These are phyloP conservation scores for Aleurites moluccanus DNA, from an alignment of 441 rosid species.

Conservation along the genomic window DNA sequence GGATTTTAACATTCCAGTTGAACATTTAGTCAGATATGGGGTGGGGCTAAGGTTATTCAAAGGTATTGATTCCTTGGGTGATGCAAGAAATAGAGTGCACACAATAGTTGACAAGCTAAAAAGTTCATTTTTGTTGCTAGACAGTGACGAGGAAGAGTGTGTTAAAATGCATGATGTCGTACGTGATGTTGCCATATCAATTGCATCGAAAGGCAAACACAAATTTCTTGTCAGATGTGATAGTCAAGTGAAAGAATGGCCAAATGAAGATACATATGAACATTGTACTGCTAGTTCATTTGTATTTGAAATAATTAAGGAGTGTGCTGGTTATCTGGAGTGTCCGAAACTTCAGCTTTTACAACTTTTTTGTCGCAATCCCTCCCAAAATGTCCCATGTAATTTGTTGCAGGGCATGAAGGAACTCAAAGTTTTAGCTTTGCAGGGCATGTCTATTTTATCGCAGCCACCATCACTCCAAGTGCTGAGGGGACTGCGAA, in stretches of 20 bases:
- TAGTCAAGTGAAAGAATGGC: neutral
- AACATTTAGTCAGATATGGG: constrained; percentile 5
- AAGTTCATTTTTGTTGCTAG: neutral
- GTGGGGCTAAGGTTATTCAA: constrained; percentile 1
- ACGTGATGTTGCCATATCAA: neutral
- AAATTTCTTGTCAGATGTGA: neutral
- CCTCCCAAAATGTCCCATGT: neutral
- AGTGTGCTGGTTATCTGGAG: neutral
- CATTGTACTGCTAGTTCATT: neutral
- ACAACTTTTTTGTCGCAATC: neutral
- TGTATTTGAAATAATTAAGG: neutral
- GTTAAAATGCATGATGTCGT: constrained; percentile 18
- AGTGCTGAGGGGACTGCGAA: neutral
- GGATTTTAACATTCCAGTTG: neutral
- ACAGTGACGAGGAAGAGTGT: neutral
- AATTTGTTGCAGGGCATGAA: neutral
- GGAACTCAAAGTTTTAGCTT: constrained; percentile 1
- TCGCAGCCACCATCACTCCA: neutral
- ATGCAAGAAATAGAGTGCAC: constrained; percentile 3
- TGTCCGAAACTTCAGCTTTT: constrained; percentile 3
- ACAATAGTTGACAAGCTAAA: neutral
- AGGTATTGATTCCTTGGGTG: neutral
- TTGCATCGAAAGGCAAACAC: neutral
- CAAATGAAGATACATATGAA: neutral
- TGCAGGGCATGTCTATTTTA: neutral